These are phyloP conservation scores for Lindgomyces ingoldianus DNA, from an alignment of 495 filamentous ascomycete genomes.

Conservation along the genomic window DNA sequence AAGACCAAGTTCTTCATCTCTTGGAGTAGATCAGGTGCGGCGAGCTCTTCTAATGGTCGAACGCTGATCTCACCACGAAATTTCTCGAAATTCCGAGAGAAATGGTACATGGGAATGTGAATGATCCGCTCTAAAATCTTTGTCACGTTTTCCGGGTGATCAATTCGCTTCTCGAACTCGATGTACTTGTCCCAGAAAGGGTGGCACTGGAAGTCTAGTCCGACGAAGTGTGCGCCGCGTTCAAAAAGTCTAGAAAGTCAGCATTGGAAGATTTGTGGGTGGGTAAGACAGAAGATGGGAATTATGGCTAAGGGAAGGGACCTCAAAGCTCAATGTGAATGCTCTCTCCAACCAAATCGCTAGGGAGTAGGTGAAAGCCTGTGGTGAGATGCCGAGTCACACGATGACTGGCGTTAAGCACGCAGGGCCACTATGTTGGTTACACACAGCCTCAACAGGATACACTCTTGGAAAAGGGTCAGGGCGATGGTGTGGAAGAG, in stretches of 20 bases:
- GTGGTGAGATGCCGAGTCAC: too few relatives aligned
- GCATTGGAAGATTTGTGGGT: constrained; percentile 1
- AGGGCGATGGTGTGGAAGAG: constrained; percentile 52
- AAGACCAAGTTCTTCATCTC: constrained; percentile 64
- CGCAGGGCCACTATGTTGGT: not conserved
- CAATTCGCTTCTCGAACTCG: constrained; percentile 89
- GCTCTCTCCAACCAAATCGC: not conserved
- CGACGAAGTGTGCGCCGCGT: constrained; percentile 79
- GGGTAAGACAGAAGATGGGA: too few relatives aligned
- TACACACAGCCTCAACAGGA: not conserved
- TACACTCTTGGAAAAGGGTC: constrained; percentile 7
- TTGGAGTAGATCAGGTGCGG: constrained; percentile 64
- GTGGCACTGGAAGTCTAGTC: constrained; percentile 90
- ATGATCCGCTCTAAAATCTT: constrained; percentile 81
- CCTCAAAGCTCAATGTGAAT: not conserved
- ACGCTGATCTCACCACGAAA: constrained; percentile 77
- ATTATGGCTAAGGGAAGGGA: not conserved
- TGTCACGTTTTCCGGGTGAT: constrained; percentile 84
- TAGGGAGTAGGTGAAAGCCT: not conserved
- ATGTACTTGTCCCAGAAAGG: constrained; percentile 99
- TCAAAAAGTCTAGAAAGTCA: constrained; percentile 75
- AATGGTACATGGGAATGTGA: constrained; percentile 95
- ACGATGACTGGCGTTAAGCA: too few relatives aligned
- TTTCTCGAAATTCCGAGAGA: constrained; percentile 90
- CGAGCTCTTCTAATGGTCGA: constrained; percentile 72